These are phyloP conservation scores for Aspergillus tubingensis DNA, from an alignment of 2,329 filamentous ascomycete species.

Conservation along the genomic window DNA sequence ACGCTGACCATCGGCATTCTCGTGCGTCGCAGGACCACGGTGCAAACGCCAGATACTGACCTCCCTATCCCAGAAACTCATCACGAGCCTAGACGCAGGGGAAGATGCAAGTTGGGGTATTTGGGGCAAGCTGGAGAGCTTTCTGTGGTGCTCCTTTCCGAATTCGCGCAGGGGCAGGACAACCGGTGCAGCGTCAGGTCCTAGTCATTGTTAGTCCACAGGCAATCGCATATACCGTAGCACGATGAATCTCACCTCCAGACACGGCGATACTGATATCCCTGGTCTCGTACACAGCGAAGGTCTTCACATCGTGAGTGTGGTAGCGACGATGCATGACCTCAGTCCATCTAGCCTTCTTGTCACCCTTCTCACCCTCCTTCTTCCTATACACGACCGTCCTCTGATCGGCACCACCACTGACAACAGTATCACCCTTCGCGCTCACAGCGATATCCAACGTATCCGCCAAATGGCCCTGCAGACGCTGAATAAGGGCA, in stretches of 20 bases:
- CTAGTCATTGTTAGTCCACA: slow-evolving; percentile 47
- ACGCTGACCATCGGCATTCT: slow-evolving; percentile 42
- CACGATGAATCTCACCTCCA: slow-evolving; percentile 64
- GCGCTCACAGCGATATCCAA: slow-evolving; percentile 80
- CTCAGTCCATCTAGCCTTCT: slow-evolving; percentile 73
- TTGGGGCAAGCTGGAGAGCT: slow-evolving; percentile 82
- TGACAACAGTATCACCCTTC: slow-evolving; percentile 80
- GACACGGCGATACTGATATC: slow-evolving; percentile 85
- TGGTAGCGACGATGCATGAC: slow-evolving; percentile 85
- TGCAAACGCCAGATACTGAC: slow-evolving; percentile 76
- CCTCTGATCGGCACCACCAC: slow-evolving; percentile 86
- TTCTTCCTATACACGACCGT: slow-evolving; percentile 78
- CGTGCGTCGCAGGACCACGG: slow-evolving; percentile 50
- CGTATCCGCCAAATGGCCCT: slow-evolving; percentile 85
- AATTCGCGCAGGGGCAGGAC: slow-evolving; percentile 77
- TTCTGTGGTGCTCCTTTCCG: slow-evolving; percentile 77
- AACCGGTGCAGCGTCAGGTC: slow-evolving; percentile 81
- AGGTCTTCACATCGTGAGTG: slow-evolving; percentile 90
- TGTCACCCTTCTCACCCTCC: slow-evolving; percentile 52
- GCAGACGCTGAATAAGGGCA: slow-evolving; percentile 80
- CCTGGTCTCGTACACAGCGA: slow-evolving; percentile 84
- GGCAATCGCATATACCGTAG: neutral
- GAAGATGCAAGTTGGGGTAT: slow-evolving; percentile 72
- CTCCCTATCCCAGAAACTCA: slow-evolving; percentile 91
- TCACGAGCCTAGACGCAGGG: slow-evolving; percentile 69